phyloP scores from a whole-genome alignment of 352 stramenopile species.

The Elongisporangium anandrum region DNA sequence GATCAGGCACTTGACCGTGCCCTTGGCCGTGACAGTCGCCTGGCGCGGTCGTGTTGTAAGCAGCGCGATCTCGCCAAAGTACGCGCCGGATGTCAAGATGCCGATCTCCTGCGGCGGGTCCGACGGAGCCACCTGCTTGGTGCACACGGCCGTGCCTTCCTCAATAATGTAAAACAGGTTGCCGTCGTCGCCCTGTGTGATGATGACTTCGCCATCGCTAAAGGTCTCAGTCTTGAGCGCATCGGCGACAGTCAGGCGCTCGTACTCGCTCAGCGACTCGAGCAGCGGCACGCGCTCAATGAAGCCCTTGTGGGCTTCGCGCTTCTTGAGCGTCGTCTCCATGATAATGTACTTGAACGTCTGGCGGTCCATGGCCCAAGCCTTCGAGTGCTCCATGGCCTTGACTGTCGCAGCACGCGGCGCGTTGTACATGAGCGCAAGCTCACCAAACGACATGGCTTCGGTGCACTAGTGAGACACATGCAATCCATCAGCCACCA shows the following conservation, averaged over 20 bases:
- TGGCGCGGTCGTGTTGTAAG: constrained; percentile 91
- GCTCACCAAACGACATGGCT: constrained; percentile 94
- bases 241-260: constrained; percentile 88
- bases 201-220: constrained; percentile 87
- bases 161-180: constrained; percentile 92
- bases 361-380: constrained; percentile 89
- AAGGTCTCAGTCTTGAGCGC: constrained; percentile 82
- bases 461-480: constrained; percentile 57
- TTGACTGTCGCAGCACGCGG: constrained; percentile 94
- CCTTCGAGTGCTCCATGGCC: constrained; percentile 86
- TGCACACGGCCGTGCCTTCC: constrained; percentile 73
- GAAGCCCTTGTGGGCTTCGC: constrained; percentile 83
- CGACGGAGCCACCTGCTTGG: constrained; percentile 73
- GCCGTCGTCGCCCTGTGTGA: constrained; percentile 83
- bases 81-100: constrained; percentile 87
- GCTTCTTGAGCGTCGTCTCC: constrained; percentile 89
- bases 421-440: constrained; percentile 97
- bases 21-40: constrained; percentile 82
- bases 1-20: constrained; percentile 86
- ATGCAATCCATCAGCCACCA: constrained; percentile 2
- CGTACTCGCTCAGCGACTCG: constrained; percentile 85
- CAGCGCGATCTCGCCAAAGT: constrained; percentile 96
- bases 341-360: constrained; percentile 92
- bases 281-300: constrained; percentile 89
- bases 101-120: constrained; percentile 82